Conservation (phyloP, 257 asterid species). For the Ligustrum vulgare region DNA sequence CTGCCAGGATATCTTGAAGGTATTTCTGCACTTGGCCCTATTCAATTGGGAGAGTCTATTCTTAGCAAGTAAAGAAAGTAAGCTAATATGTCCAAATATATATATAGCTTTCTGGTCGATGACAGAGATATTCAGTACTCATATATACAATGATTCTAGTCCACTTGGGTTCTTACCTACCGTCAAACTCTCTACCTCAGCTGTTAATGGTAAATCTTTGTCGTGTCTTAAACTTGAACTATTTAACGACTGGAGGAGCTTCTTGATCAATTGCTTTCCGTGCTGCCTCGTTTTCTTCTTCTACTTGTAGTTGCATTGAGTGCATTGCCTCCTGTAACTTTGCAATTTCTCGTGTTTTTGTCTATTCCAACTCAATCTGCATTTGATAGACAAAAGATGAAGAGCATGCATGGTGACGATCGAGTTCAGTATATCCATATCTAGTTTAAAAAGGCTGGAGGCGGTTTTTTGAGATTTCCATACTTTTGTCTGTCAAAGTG, state of each 20-base stretch:
- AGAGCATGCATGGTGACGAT: too few species aligned
- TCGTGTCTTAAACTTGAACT: constrained; percentile 87
- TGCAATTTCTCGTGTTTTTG: constrained; percentile 81
- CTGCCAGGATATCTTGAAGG: too few species aligned
- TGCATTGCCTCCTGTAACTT: constrained; percentile 84
- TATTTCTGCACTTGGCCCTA: too few species aligned
- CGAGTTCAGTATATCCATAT: too few species aligned
- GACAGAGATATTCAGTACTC: constrained; percentile 16
- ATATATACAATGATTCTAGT: constrained; percentile 8
- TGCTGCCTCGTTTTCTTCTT: constrained; percentile 93
- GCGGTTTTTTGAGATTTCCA: too few species aligned
- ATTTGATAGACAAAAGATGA: constrained; percentile 36
- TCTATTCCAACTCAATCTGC: constrained; percentile 92
- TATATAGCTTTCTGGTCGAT: too few species aligned
- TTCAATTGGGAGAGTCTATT: too few species aligned
- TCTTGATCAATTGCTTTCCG: constrained; percentile 91
- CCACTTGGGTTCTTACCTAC: constrained; percentile 55
- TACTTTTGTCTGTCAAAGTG: too few species aligned
- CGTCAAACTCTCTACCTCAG: constrained; percentile 79
- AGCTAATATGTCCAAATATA: too few species aligned
- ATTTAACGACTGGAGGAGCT: constrained; percentile 95
- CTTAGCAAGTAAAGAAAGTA: too few species aligned
- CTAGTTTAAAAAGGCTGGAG: too few species aligned
- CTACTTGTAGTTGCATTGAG: constrained; percentile 73
- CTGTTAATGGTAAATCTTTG: constrained; percentile 73